phyloP scores from a whole-genome alignment of 1,284 basidiomycete genomes.

The Mycosarcoma mackinlayi region DNA sequence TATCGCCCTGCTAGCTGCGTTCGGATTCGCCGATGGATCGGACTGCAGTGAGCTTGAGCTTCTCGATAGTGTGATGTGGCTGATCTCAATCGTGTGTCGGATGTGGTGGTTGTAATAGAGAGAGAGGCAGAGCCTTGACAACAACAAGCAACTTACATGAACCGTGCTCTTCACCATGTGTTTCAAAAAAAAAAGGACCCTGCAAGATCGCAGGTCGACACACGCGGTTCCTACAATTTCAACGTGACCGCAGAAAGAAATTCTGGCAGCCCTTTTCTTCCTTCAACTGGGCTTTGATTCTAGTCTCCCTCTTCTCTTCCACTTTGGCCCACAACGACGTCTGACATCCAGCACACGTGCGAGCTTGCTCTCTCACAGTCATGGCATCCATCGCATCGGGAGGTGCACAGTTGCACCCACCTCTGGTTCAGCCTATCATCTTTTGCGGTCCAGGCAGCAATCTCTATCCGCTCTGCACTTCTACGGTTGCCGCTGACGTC shows the following conservation, averaged over 20 bases:
- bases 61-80: too few relatives aligned
- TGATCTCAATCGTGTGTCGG: not conserved
- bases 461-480: slow-evolving; percentile 63
- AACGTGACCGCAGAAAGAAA: not conserved
- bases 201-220: slow-evolving; percentile 16
- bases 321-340: not conserved
- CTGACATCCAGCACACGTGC: too few relatives aligned
- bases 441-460: slow-evolving; percentile 63
- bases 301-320: not conserved
- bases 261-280: too few relatives aligned
- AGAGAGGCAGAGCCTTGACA: not conserved
- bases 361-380: not conserved
- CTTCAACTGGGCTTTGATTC: too few relatives aligned
- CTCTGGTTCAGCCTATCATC: slow-evolving; percentile 62
- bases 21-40: not conserved
- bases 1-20: not conserved
- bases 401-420: slow-evolving; percentile 30
- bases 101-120: not conserved
- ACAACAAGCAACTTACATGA: not conserved
- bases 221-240: not conserved
- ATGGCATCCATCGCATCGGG: slow-evolving; percentile 23
- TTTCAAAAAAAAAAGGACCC: slow-evolving; percentile 6
- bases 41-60: not conserved
- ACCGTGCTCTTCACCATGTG: slow-evolving; percentile 18
- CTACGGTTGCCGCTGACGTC: slow-evolving; percentile 22